Conservation (phyloP, 257 asterid species). For the Gentiana dahurica region DNA sequence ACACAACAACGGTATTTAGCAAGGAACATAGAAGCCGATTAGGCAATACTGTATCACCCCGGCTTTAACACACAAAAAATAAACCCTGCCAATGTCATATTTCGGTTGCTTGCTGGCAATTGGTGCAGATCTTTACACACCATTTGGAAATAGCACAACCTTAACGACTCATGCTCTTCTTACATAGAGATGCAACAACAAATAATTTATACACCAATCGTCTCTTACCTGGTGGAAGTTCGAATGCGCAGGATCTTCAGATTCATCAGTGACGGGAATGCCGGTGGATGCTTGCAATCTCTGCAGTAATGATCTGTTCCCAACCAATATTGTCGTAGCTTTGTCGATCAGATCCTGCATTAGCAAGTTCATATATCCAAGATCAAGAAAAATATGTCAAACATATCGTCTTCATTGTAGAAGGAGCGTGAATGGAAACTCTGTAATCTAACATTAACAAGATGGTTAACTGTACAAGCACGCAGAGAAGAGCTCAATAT, state of each 20-base stretch:
- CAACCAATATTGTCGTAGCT: conserved; percentile 68
- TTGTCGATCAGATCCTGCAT: conserved; percentile 86
- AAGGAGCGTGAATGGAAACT: conserved; percentile 1
- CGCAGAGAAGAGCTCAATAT: neutral
- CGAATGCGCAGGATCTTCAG: conserved; percentile 44
- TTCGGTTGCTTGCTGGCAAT: conserved; percentile 62
- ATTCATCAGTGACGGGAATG: conserved; percentile 40
- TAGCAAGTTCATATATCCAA: neutral
- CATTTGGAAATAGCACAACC: conserved; percentile 49
- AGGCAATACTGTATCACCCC: conserved; percentile 12
- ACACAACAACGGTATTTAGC: conserved; percentile 17
- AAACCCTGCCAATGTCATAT: conserved; percentile 26
- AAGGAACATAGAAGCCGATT: conserved; percentile 13
- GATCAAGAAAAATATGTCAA: neutral
- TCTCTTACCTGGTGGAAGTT: conserved; percentile 65
- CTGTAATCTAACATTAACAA: neutral
- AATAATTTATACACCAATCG: neutral
- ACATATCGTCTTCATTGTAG: neutral
- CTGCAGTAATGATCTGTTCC: conserved; percentile 67
- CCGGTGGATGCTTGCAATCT: conserved; percentile 62
- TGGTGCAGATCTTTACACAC: conserved; percentile 33
- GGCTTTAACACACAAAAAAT: conserved; percentile 4
- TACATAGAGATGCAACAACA: neutral
- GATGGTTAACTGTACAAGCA: neutral
- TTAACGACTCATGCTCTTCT: conserved; percentile 1